These are phyloP conservation scores for Neltuma alba DNA, from an alignment of 306 rosid species.

Conservation along the genomic window DNA sequence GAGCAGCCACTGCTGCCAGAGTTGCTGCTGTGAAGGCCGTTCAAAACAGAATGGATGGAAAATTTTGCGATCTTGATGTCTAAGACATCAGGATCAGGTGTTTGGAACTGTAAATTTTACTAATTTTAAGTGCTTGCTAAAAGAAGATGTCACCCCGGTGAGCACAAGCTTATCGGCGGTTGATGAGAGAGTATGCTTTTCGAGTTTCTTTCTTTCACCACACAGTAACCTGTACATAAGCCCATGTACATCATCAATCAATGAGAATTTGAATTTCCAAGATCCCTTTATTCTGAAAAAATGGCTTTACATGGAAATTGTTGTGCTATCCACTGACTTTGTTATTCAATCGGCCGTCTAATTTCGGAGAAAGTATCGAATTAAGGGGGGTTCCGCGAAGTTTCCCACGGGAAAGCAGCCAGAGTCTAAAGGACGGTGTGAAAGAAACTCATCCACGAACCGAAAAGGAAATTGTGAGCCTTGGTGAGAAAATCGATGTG, in stretches of 20 bases:
- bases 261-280: slow-evolving; percentile 51
- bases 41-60: slow-evolving; percentile 91
- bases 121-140: slow-evolving; percentile 49
- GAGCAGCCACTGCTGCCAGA: slow-evolving; percentile 95
- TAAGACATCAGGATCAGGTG: slow-evolving; percentile 43
- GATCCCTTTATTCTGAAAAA: background rate
- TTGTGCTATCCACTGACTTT: background rate
- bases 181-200: slow-evolving; percentile 44
- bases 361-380: background rate
- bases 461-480: slow-evolving; percentile 18
- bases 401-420: background rate
- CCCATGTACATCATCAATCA: slow-evolving; percentile 54
- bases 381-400: slow-evolving; percentile 3
- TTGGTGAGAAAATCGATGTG: slow-evolving; percentile 2
- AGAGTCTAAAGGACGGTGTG: slow-evolving; percentile 4
- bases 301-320: background rate
- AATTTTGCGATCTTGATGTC: slow-evolving; percentile 72
- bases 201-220: slow-evolving; percentile 41
- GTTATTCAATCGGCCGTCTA: background rate
- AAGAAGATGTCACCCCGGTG: slow-evolving; percentile 64
- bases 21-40: slow-evolving; percentile 98
- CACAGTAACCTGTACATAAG: slow-evolving; percentile 80
- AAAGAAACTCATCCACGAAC: slow-evolving; percentile 12
- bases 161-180: slow-evolving; percentile 78
- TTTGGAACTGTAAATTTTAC: slow-evolving; percentile 66